Evolutionary conservation across 345 rosid species (phyloP), one percentile per base, ranked within the genome.

Genomic region (Cardamine occulta): DNA sequence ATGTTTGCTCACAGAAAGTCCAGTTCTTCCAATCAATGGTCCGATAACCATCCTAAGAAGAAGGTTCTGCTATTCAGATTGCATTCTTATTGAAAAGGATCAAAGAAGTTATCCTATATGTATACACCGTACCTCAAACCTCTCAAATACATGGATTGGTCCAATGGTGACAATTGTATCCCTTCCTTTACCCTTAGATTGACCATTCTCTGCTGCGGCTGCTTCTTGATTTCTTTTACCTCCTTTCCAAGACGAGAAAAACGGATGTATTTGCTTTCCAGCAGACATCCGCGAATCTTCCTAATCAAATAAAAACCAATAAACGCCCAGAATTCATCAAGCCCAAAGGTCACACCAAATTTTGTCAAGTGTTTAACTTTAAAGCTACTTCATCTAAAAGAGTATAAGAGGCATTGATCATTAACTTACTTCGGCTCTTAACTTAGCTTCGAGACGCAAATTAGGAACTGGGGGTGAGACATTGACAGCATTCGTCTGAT

Each of bases 71-170:
- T 56, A 23, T 18, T 55, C 48, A 78, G 77, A 57, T 65, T 58
- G 10, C 62, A 29, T 37, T 28, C 23, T 7, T 26, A 48, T 1
- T 26, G 12, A 64, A 47, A 51, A 57, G 4, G 24, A 45, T 47
- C 14, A 5, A 45, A 23, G 12, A 63, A 55, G 63, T 21, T 7
- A 42, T 52, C 21, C 48, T 15, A 64, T 17, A 81, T 31, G 70
- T 6, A 57, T 44, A 51, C 10, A 2, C 3, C 76, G 69, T 82
- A 90, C 97, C 96, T 75, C 82, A 56, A 51, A 74, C 74, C 76
- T 88, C 39, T 92, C 99, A 82, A 90, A 89, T 23, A 95, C 91
- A 74, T 95, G 99, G 69, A 95, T 86, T 71, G 99, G 99, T 61
- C 97, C 91, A 3, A 86, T 52, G 34, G 80, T 69, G 74, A 40